These are phyloP conservation scores for Globisporangium paroecandrum DNA, from an alignment of 352 stramenopile genomes.

Conservation along the genomic window DNA sequence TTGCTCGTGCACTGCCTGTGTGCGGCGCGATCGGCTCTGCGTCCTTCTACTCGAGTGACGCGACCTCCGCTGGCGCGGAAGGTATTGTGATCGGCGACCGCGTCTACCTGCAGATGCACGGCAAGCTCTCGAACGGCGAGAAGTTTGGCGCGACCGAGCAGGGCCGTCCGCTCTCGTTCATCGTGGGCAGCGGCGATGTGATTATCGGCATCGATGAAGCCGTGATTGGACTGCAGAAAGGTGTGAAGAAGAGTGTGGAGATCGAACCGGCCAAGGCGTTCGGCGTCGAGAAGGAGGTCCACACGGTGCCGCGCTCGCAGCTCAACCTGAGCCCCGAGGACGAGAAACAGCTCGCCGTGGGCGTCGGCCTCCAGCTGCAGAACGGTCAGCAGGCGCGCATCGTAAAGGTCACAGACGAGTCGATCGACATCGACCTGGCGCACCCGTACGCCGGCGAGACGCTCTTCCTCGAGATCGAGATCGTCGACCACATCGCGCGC, in stretches of 20 bases:
- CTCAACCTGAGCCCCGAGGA: constrained; percentile 72
- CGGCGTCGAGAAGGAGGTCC: constrained; percentile 54
- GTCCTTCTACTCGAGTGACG: constrained; percentile 25
- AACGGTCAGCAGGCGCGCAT: constrained; percentile 61
- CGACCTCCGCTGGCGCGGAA: constrained; percentile 5
- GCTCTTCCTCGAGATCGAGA: constrained; percentile 63
- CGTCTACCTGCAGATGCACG: constrained; percentile 65
- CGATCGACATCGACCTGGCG: constrained; percentile 70
- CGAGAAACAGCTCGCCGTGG: constrained; percentile 61
- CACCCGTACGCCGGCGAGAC: constrained; percentile 79
- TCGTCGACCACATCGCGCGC: constrained; percentile 57
- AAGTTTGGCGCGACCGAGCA: constrained; percentile 49
- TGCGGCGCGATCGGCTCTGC: constrained; percentile 10
- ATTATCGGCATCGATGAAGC: constrained; percentile 70
- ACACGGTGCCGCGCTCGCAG: constrained; percentile 64
- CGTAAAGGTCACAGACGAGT: constrained; percentile 63
- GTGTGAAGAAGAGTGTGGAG: constrained; percentile 57
- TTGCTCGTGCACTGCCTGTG: neutral
- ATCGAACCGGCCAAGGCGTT: constrained; percentile 69
- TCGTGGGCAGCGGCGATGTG: constrained; percentile 66
- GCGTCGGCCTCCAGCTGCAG: constrained; percentile 54
- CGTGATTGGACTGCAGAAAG: constrained; percentile 62
- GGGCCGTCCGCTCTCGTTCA: constrained; percentile 57
- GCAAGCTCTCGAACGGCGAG: constrained; percentile 57
- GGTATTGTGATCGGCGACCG: constrained; percentile 58